Evolutionary conservation across 371 early-diverging fungal species (phyloP), one percentile per base, ranked within the genome.

Genomic region (Mucor indicus): DNA sequence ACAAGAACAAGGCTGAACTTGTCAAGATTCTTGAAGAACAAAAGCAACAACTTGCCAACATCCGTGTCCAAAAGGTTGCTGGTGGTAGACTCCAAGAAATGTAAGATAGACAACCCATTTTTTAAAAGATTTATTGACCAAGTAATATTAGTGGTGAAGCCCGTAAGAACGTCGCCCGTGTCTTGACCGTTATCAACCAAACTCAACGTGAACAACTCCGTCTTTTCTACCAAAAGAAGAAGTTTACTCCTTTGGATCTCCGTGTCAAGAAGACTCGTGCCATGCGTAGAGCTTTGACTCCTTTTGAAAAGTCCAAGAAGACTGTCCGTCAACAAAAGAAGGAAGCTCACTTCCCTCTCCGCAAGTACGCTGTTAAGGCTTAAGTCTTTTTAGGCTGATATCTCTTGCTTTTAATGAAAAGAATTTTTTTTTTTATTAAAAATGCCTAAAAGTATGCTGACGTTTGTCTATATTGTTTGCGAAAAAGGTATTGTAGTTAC

Each of bases 231-330:
- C 83, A 86, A 70, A 86, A 85, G 67, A 93, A 91, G 84, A 92
- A 91, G 83, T 86, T 89, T 83, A 60, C 81, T 38, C 97, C 96
- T 58, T 77, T 91, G 55, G 96, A 96, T 68, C 86, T 96, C 72
- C 91, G 97, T 67, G 77, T 73, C 75, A 96, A 96, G 91, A 91
- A 91, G 89, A 96, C 96, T 55, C 91, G 97, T 66, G 97, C 97
- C 54, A 87, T 96, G 76, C 94, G 97, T 56, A 91, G 95, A 67
- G 87, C 86, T 55, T 79, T 96, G 77, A 92, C 94, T 80, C 67
- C 75, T 62, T 50, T 63, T 55, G 91, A 94, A 75, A 71, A 72
- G 48, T 62, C 79, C 53, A 62, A 62, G 62, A 88, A 85, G 85
- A 87, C 88, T 53, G 62, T 83, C 50, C 81, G 81, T 74, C 84